Evolutionary conservation across 2,329 filamentous ascomycete genomes (phyloP).

Genomic region (Ophiostoma ips): DNA sequence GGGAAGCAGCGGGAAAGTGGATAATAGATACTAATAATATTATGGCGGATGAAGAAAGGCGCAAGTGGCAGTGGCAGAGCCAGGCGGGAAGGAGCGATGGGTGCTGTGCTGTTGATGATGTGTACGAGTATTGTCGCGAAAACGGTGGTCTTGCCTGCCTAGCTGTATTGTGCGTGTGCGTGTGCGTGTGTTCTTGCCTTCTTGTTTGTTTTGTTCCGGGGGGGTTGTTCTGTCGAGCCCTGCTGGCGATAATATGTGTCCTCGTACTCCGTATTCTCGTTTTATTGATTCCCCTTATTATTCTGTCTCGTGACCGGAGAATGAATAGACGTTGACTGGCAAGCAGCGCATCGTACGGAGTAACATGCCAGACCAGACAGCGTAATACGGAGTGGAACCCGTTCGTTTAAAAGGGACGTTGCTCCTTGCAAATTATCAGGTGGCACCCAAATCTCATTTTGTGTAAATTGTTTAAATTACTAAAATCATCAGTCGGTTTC

Average conservation of each 20-base stretch:
- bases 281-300: background rate
- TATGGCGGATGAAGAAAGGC: background rate
- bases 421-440: constrained; percentile 6
- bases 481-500: constrained; percentile 4
- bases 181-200: constrained; percentile 1
- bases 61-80: background rate
- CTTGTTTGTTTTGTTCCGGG: background rate
- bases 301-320: background rate
- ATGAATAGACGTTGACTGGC: constrained; percentile 5
- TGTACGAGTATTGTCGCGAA: background rate
- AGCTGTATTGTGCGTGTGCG: background rate
- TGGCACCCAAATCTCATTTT: constrained; percentile 7
- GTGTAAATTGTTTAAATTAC: constrained; percentile 11
- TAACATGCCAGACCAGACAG: background rate
- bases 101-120: background rate
- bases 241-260: too few relatives aligned
- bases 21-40: too few relatives aligned
- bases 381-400: constrained; percentile 5
- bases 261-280: background rate
- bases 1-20: background rate
- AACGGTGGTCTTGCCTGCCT: background rate
- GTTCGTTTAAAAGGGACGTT: background rate
- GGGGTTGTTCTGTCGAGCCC: background rate
- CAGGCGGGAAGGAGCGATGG: constrained; percentile 4
- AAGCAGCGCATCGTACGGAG: background rate